Conservation (phyloP, 1,284 basidiomycete species). For the Abortiporus biennis region DNA sequence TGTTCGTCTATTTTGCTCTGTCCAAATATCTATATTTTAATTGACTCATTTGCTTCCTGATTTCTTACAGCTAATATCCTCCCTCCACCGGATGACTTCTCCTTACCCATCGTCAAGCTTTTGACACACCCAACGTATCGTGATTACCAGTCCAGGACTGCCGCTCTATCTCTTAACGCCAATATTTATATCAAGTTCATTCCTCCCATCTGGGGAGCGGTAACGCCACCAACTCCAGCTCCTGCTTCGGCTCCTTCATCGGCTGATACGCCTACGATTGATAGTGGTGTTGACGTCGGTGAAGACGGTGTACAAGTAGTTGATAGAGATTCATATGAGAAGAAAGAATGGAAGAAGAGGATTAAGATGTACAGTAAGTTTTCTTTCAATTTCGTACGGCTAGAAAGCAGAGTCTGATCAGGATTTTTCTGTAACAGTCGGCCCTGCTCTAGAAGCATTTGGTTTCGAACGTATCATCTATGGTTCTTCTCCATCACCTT, state of each 20-base stretch:
- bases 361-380: conserved; percentile 87
- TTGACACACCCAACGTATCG: conserved; percentile 71
- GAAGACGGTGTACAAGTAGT: not conserved
- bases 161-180: conserved; percentile 72
- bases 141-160: conserved; percentile 68
- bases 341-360: conserved; percentile 72
- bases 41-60: conserved; percentile 8
- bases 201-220: conserved; percentile 70
- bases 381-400: not conserved
- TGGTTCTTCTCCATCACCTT: conserved; percentile 42
- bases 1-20: conserved; percentile 43
- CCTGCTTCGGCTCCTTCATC: conserved; percentile 1
- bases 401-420: too few species aligned
- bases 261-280: conserved; percentile 1
- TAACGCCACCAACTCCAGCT: conserved; percentile 51
- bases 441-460: conserved; percentile 67
- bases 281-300: not conserved
- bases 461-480: conserved; percentile 52
- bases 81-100: conserved; percentile 75
- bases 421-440: conserved; percentile 44
- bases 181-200: conserved; percentile 73
- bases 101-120: conserved; percentile 69
- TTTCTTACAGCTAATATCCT: conserved; percentile 65
- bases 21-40: not conserved
- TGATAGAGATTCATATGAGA: conserved; percentile 43